Conservation (phyloP, 176 grass and related monocot genomes). For the Oryza nivara region DNA sequence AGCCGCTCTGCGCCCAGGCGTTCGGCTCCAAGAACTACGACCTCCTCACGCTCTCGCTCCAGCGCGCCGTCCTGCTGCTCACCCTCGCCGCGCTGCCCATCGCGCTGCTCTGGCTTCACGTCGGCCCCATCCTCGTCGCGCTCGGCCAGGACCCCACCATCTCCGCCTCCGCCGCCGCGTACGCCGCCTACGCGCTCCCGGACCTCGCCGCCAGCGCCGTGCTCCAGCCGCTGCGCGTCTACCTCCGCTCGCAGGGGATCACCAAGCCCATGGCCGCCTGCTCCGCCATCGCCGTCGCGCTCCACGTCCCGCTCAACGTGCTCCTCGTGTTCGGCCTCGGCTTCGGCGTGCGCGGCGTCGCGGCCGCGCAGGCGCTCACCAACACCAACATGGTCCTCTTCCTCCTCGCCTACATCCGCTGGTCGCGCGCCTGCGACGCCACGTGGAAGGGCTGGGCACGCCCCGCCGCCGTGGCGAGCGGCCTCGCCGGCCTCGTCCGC, state of each 20-base stretch:
- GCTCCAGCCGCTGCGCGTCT: conserved; percentile 91
- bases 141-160: conserved; percentile 90
- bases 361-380: conserved; percentile 77
- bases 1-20: conserved; percentile 85
- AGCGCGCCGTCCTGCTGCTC: conserved; percentile 79
- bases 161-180: conserved; percentile 70
- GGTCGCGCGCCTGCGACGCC: conserved; percentile 57
- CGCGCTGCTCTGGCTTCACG: conserved; percentile 83
- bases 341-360: conserved; percentile 82
- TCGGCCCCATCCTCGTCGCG: conserved; percentile 74
- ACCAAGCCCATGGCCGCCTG: conserved; percentile 91
- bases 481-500: conserved; percentile 56
- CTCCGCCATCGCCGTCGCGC: conserved; percentile 74
- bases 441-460: conserved; percentile 80
- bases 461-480: conserved; percentile 45
- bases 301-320: conserved; percentile 86
- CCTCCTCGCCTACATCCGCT: conserved; percentile 70
- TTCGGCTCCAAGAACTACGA: conserved; percentile 86
- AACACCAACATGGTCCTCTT: conserved; percentile 97
- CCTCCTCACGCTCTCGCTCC: conserved; percentile 80
- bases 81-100: conserved; percentile 71
- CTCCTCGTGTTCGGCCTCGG: conserved; percentile 76
- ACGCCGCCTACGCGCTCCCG: conserved; percentile 76
- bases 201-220: conserved; percentile 73
- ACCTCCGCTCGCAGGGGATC: conserved; percentile 91